phyloP scores from a whole-genome alignment of 2,329 filamentous ascomycete genomes.

The Neocatenulostroma microsporum region DNA sequence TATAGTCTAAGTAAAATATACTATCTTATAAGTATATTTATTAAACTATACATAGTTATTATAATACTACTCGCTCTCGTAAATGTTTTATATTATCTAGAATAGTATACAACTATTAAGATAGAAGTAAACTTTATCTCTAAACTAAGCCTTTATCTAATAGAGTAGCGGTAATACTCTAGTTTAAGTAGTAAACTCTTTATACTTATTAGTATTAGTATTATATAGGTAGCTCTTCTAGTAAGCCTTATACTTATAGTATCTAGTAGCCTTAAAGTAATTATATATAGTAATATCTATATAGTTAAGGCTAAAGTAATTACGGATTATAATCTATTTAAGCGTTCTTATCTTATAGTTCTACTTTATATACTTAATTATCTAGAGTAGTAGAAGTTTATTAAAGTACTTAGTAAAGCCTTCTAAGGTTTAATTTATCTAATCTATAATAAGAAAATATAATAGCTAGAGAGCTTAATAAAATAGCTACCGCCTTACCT shows the following conservation, averaged over 20 bases:
- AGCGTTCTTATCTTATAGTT: not conserved
- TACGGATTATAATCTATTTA: not conserved
- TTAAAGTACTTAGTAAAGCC: not conserved
- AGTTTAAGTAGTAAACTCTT: not conserved
- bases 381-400: not conserved
- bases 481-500: no score
- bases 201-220: not conserved
- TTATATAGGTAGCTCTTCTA: constrained; percentile 1
- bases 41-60: constrained; percentile 2
- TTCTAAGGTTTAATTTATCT: not conserved
- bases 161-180: no score
- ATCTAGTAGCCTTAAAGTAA: not conserved
- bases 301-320: not conserved
- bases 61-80: not conserved
- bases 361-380: not conserved
- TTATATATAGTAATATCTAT: not conserved
- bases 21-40: not conserved
- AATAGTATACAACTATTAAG: not conserved
- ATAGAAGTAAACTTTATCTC: not conserved
- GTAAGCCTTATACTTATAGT: constrained; percentile 1
- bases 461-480: no score
- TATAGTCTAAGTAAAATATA: not conserved
- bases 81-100: not conserved
- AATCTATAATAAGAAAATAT: no score
- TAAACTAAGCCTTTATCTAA: constrained; percentile 1